Evolutionary conservation across 768 basidiomycete species (phyloP).

Genomic region (Termitomyces bulborhizus): DNA sequence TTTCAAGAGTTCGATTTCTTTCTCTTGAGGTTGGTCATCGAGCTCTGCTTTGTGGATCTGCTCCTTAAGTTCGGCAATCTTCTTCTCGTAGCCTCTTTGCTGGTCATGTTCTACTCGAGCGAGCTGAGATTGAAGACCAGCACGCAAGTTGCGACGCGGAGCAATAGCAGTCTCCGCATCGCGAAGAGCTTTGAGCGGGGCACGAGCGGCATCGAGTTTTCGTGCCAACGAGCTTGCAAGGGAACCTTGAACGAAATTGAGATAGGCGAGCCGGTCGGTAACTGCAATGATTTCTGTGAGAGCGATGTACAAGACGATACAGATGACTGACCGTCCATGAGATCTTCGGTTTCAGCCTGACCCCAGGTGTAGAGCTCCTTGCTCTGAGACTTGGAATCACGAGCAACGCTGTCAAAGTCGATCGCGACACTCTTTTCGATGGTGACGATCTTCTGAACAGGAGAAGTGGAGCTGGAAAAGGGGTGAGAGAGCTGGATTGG

Average conservation of each 20-base stretch:
- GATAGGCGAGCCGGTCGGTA: conserved; percentile 74
- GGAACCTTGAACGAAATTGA: conserved; percentile 73
- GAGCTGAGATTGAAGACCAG: conserved; percentile 54
- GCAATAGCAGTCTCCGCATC: conserved; percentile 57
- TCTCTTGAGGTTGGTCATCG: conserved; percentile 63
- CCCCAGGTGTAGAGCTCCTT: conserved; percentile 88
- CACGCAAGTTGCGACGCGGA: conserved; percentile 59
- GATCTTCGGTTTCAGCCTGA: conserved; percentile 59
- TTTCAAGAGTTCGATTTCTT: conserved; percentile 65
- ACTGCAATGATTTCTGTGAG: conserved; percentile 33
- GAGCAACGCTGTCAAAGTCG: conserved; percentile 60
- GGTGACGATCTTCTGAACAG: conserved; percentile 76
- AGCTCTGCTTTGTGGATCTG: conserved; percentile 60
- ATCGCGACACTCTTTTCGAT: conserved; percentile 71
- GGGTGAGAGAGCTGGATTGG: conserved; percentile 5
- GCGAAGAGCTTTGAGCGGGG: conserved; percentile 64
- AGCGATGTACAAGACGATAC: conserved; percentile 3
- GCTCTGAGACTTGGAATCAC: conserved; percentile 66
- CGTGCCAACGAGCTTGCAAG: conserved; percentile 54
- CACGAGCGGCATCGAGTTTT: conserved; percentile 59
- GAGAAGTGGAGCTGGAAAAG: conserved; percentile 44
- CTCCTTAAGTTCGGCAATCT: conserved; percentile 61
- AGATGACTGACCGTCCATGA: conserved; percentile 62
- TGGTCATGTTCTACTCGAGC: conserved; percentile 59
- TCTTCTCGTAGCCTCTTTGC: conserved; percentile 59